Percentiles rank a stretch among this genome's conserved stretches.
Evolutionary conservation across 2,329 filamentous ascomycete species (phyloP).

Genomic region (Hysterium pulicare): DNA sequence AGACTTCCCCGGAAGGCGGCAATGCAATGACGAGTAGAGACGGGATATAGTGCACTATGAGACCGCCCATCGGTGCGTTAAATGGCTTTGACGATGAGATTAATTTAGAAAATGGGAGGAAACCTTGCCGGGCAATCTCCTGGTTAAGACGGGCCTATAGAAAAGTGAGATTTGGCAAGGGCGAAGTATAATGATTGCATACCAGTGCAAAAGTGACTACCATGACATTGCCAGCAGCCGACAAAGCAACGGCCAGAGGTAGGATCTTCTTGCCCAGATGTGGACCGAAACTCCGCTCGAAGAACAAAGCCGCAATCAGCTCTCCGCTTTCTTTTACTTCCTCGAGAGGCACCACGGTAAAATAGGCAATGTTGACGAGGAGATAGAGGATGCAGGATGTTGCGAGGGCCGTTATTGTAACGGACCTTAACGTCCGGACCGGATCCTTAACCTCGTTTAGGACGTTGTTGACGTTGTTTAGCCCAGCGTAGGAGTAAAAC

Average conservation of each 20-base stretch:
- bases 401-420: slow-evolving; percentile 57
- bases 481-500: slow-evolving; percentile 65
- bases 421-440: slow-evolving; percentile 61
- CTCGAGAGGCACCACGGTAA: slow-evolving; percentile 63
- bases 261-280: slow-evolving; percentile 57
- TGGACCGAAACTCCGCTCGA: slow-evolving; percentile 60
- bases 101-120: slow-evolving; percentile 60
- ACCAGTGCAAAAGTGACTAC: slow-evolving; percentile 67
- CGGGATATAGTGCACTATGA: slow-evolving; percentile 67
- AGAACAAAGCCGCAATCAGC: slow-evolving; percentile 65
- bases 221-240: slow-evolving; percentile 69
- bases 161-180: slow-evolving; percentile 1
- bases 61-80: slow-evolving; percentile 62
- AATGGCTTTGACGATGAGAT: slow-evolving; percentile 66
- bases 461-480: slow-evolving; percentile 67
- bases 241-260: slow-evolving; percentile 63
- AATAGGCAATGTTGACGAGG: slow-evolving; percentile 63
- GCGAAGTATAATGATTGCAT: slow-evolving; percentile 23
- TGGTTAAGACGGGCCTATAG: slow-evolving; percentile 64
- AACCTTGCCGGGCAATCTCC: slow-evolving; percentile 68
- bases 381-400: slow-evolving; percentile 64
- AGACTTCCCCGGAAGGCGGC: slow-evolving; percentile 63
- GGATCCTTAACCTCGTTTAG: slow-evolving; percentile 69
- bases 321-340: slow-evolving; percentile 66
- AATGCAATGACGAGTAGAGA: slow-evolving; percentile 64